A percentile compares a stretch with the other conserved stretches of the same genome.
Evolutionary conservation across 306 rosid species (phyloP).

Genomic region (Glycyrrhiza uralensis): DNA sequence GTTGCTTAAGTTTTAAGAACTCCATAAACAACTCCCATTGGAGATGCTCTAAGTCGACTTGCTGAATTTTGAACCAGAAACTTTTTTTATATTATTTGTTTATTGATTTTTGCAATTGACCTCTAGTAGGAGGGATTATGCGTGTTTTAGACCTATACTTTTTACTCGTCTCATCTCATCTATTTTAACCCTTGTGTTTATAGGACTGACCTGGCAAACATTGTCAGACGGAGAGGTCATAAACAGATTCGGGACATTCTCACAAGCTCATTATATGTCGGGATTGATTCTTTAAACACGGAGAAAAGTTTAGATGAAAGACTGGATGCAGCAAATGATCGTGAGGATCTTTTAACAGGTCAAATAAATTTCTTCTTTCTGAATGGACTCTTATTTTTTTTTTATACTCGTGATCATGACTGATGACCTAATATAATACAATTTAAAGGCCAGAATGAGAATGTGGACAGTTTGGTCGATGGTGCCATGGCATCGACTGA

Average conservation of each 20-base stretch:
- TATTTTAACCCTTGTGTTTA: neutral
- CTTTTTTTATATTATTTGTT: neutral
- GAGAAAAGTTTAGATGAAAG: conserved; percentile 27
- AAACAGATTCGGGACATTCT: conserved; percentile 68
- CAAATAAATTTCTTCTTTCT: conserved; percentile 28
- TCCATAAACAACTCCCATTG: no score
- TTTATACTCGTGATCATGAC: conserved; percentile 23
- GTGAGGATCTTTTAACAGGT: conserved; percentile 45
- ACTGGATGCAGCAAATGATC: conserved; percentile 21
- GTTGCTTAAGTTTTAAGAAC: no score
- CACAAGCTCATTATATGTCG: conserved; percentile 29
- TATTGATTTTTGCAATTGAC: neutral
- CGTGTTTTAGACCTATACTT: neutral
- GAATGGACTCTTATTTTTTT: neutral
- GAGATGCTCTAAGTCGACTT: no score
- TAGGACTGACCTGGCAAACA: conserved; percentile 85
- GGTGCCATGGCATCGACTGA: conserved; percentile 1
- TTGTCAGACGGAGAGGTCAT: conserved; percentile 90
- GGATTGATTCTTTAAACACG: conserved; percentile 10
- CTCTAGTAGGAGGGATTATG: neutral
- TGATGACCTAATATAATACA: conserved; percentile 37
- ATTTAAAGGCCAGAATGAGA: conserved; percentile 74
- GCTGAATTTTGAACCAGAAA: neutral
- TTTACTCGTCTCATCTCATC: neutral
- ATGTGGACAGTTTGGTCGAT: conserved; percentile 8